Evolutionary conservation across 2,329 filamentous ascomycete genomes (phyloP), one percentile per base, ranked within the genome.

Genomic region (Phoma sp.): DNA sequence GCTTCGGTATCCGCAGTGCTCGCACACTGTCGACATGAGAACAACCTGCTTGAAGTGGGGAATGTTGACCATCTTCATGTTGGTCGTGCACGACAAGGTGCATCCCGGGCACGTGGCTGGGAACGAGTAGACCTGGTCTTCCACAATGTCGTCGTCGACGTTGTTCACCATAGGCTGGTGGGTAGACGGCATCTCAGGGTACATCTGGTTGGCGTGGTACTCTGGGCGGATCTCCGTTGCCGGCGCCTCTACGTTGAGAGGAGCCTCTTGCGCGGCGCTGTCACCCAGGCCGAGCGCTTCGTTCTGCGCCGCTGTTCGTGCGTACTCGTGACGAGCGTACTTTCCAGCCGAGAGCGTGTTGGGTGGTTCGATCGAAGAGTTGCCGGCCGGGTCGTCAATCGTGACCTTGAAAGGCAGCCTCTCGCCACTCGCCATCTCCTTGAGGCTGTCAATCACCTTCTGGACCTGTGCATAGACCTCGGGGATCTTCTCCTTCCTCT

Each of bases 21-120:
- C 88, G 78, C 95, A 99, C 25, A 92, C 88, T 2, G 94, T 98
- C 65, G 88, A 93, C 91, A 96, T 98, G 67, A 99, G 83, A 36
- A 97, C 88, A 3, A 99, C 95, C 72, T 98, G 91, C 79, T 97
- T 96, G 81, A 99, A 99, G 78, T 96, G 90, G 0, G 95, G 95
- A 60, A 99, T 97, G 69, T 96, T 92, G 53, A 98, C 92, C 88
- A 96, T 96, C 81, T 97, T 96, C 92, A 97, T 97, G 77, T 96
- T 93, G 9, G 96, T 96, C 4, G 87, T 87, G 78, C 93, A 97
- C 4, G 86, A 80, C 76, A 90, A 90, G 70, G 88, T 88, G 81
- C 95, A 99, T 58, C 91, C 94, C 0, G 95, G 95, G 76, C 95
- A 99, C 54, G 87, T 90, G 6, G 93, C 89, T 2, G 94, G 94